phyloP scores from a whole-genome alignment of 2,329 filamentous ascomycete species.

The Fusarium sp. region DNA sequence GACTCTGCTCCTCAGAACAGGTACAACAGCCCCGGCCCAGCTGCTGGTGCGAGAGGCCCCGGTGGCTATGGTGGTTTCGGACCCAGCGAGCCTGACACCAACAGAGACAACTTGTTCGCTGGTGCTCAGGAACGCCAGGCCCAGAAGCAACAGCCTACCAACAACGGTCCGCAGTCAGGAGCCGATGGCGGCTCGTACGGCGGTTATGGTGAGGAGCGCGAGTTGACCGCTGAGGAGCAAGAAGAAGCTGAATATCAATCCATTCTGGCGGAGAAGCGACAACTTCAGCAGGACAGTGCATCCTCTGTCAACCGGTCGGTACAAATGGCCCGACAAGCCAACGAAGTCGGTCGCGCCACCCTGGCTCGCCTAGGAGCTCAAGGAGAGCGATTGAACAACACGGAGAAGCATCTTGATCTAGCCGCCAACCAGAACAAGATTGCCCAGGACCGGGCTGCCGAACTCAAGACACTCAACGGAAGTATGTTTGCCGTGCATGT shows the following conservation, averaged over 20 bases:
- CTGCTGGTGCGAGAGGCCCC: conserved; percentile 54
- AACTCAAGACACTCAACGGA: conserved; percentile 85
- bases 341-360: conserved; percentile 72
- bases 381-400: conserved; percentile 82
- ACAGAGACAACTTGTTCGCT: conserved; percentile 71
- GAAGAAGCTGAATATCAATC: conserved; percentile 77
- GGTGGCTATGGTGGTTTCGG: conserved; percentile 71
- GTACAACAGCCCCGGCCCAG: conserved; percentile 56
- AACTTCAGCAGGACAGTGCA: conserved; percentile 80
- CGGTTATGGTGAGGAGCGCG: conserved; percentile 73
- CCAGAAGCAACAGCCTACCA: conserved; percentile 47
- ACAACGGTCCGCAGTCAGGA: conserved; percentile 40
- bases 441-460: conserved; percentile 81
- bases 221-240: conserved; percentile 83
- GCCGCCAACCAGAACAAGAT: conserved; percentile 79
- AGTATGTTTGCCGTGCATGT: conserved; percentile 92
- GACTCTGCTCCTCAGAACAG: conserved; percentile 62
- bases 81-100: conserved; percentile 57
- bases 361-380: conserved; percentile 79
- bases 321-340: conserved; percentile 55
- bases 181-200: conserved; percentile 51
- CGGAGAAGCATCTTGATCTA: conserved; percentile 83
- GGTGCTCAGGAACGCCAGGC: conserved; percentile 62
- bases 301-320: conserved; percentile 52
- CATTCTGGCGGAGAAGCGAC: conserved; percentile 61